Conservation (phyloP, 306 rosid species). For the Cucurbita moschata region DNA sequence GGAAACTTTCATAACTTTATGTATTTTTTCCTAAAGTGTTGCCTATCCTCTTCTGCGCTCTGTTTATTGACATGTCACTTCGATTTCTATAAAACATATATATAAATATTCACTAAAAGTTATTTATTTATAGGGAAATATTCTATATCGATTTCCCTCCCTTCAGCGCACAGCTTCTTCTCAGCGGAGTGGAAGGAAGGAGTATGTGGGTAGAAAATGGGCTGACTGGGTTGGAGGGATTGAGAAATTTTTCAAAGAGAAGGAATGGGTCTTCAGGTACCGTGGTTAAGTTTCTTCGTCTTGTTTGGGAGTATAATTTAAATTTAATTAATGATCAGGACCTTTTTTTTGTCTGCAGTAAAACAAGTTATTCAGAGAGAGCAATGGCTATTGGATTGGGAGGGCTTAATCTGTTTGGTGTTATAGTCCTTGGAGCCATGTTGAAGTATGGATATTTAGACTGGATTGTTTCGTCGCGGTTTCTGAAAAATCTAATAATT, state of each 20-base stretch:
- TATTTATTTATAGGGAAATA: slow-evolving; percentile 77
- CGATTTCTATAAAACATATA: not conserved
- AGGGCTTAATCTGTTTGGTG: slow-evolving; percentile 90
- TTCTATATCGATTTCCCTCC: slow-evolving; percentile 84
- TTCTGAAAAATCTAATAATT: slow-evolving; percentile 6
- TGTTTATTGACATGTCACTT: not conserved
- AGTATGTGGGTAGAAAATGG: slow-evolving; percentile 94
- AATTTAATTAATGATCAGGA: slow-evolving; percentile 8
- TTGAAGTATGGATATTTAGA: slow-evolving; percentile 45
- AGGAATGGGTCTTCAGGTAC: slow-evolving; percentile 81
- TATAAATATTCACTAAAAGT: slow-evolving; percentile 13
- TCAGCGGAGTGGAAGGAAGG: slow-evolving; percentile 59
- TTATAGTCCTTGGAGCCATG: slow-evolving; percentile 87
- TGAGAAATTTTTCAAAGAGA: slow-evolving; percentile 71
- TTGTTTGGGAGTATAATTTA: slow-evolving; percentile 3
- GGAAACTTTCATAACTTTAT: not conserved
- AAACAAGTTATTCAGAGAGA: slow-evolving; percentile 54
- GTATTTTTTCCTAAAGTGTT: not conserved
- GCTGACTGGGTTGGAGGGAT: slow-evolving; percentile 75
- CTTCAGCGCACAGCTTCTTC: slow-evolving; percentile 84
- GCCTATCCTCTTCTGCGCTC: not conserved
- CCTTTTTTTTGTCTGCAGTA: slow-evolving; percentile 32
- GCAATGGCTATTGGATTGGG: slow-evolving; percentile 84
- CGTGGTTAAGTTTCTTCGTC: not conserved
- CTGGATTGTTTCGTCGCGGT: slow-evolving; percentile 2